phyloP scores from a whole-genome alignment of 1,284 basidiomycete species.

The Trichosporon asahii region DNA sequence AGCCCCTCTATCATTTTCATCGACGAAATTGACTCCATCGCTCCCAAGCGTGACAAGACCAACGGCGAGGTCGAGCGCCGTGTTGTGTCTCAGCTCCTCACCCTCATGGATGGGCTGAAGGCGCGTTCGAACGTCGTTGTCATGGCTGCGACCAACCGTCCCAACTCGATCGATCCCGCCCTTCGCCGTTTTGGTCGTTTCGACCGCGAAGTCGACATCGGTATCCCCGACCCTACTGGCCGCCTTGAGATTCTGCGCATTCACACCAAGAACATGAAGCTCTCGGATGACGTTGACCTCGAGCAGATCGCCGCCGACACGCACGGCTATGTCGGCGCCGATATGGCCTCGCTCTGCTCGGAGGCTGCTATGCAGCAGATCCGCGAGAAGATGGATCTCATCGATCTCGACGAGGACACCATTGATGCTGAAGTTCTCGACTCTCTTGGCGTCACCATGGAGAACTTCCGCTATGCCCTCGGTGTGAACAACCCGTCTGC shows the following conservation, averaged over 20 bases:
- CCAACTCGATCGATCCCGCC: slow-evolving; percentile 98
- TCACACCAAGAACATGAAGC: slow-evolving; percentile 99
- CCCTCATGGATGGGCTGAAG: slow-evolving; percentile 98
- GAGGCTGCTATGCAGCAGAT: slow-evolving; percentile 99
- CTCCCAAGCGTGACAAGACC: slow-evolving; percentile 99
- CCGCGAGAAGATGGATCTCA: slow-evolving; percentile 95
- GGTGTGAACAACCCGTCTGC: slow-evolving; percentile 95
- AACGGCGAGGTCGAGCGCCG: slow-evolving; percentile 99
- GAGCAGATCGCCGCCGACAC: slow-evolving; percentile 99
- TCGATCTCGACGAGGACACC: slow-evolving; percentile 87
- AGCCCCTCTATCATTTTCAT: slow-evolving; percentile 98
- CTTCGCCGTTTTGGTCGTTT: slow-evolving; percentile 97
- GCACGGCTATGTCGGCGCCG: slow-evolving; percentile 98
- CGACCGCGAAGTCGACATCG: slow-evolving; percentile 98
- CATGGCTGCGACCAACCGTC: slow-evolving; percentile 95
- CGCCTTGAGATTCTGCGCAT: slow-evolving; percentile 98
- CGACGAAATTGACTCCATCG: slow-evolving; percentile 98
- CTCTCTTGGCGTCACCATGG: slow-evolving; percentile 93
- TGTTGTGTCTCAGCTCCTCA: slow-evolving; percentile 95
- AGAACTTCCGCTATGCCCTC: slow-evolving; percentile 96
- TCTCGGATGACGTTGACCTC: slow-evolving; percentile 94
- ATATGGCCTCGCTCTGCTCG: slow-evolving; percentile 92
- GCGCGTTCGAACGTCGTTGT: slow-evolving; percentile 98
- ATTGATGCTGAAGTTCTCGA: slow-evolving; percentile 97
- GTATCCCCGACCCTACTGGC: slow-evolving; percentile 97